phyloP scores from a whole-genome alignment of 805 yeast species.

The Pichia californica region DNA sequence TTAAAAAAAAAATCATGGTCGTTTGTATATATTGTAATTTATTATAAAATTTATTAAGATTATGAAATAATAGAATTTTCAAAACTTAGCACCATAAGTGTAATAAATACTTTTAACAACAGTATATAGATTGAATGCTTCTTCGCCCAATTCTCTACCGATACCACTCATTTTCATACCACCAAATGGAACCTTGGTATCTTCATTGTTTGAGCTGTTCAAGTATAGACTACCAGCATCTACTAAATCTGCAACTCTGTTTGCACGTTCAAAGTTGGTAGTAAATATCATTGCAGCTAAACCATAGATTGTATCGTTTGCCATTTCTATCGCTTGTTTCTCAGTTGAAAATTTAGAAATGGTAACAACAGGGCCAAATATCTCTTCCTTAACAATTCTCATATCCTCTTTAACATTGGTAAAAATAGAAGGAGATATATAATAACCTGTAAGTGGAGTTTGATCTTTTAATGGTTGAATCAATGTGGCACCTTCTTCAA shows the following conservation, averaged over 20 bases:
- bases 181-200: conserved; percentile 67
- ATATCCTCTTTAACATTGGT: conserved; percentile 60
- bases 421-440: conserved; percentile 69
- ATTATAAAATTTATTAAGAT: background rate
- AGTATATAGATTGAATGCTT: conserved; percentile 64
- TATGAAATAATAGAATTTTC: background rate
- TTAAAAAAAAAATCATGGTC: too few species aligned
- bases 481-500: conserved; percentile 42
- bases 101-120: conserved; percentile 65
- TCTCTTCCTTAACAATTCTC: conserved; percentile 71
- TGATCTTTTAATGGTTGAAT: conserved; percentile 35
- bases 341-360: conserved; percentile 58
- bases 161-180: conserved; percentile 76
- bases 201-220: conserved; percentile 62
- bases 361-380: conserved; percentile 81
- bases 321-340: conserved; percentile 60
- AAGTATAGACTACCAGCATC: conserved; percentile 67
- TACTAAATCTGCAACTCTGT: conserved; percentile 38
- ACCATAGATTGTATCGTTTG: conserved; percentile 72
- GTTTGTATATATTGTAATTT: too few species aligned
- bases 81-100: conserved; percentile 37
- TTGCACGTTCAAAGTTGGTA: conserved; percentile 57
- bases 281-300: conserved; percentile 81
- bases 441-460: conserved; percentile 51
- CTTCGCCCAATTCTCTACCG: conserved; percentile 76